A percentile compares a stretch with the other conserved stretches of the same genome.
Evolutionary conservation across 345 rosid genomes (phyloP).

Genomic region (Rubroshorea leprosula): DNA sequence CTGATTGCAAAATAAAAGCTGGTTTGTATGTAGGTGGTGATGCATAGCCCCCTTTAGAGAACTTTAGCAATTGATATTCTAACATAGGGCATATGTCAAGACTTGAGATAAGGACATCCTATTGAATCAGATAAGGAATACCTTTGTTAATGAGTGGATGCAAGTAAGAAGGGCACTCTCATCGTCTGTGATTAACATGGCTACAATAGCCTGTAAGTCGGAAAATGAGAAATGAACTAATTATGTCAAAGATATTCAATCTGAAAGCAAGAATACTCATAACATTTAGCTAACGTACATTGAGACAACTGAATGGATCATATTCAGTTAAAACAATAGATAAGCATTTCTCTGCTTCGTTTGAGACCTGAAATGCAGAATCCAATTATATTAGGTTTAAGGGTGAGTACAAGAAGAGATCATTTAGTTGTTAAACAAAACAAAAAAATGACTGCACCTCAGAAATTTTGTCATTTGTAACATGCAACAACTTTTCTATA

Average conservation of each 20-base stretch:
- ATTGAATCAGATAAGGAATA: conserved; percentile 10
- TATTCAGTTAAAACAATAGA: conserved; percentile 35
- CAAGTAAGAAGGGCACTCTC: conserved; percentile 51
- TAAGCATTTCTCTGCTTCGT: conserved; percentile 50
- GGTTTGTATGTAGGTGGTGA: not conserved
- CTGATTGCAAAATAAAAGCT: too few relatives aligned
- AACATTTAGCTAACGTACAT: conserved; percentile 27
- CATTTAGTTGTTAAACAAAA: not conserved
- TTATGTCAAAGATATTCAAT: not conserved
- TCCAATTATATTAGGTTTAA: not conserved
- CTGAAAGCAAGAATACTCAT: not conserved
- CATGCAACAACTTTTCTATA: conserved; percentile 46
- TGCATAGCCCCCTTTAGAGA: not conserved
- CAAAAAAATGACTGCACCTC: conserved; percentile 26
- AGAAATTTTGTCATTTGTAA: conserved; percentile 29
- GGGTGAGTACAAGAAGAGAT: not conserved
- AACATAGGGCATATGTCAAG: not conserved
- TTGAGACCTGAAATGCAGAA: conserved; percentile 35
- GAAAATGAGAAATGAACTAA: not conserved
- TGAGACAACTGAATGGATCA: conserved; percentile 52
- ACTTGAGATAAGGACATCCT: not conserved
- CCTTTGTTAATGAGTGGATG: conserved; percentile 54
- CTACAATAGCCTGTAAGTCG: conserved; percentile 38
- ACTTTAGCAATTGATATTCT: not conserved
- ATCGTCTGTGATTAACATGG: conserved; percentile 47